Conservation (phyloP, 2,329 filamentous ascomycete species). For the Penicillium expansum region DNA sequence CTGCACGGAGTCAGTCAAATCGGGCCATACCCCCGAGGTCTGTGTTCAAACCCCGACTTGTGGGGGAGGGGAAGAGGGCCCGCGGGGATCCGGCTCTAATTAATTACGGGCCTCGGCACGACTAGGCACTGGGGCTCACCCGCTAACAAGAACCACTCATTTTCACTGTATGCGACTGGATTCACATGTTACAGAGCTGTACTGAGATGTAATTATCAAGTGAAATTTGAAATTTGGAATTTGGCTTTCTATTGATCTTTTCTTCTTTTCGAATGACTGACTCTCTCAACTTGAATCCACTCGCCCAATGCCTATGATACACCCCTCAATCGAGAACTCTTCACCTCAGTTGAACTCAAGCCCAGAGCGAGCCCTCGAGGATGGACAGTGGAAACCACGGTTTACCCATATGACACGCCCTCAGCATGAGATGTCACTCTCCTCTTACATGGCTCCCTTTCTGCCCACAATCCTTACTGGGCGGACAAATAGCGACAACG, state of each 20-base stretch:
- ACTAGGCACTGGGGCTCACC: not conserved
- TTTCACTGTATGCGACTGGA: not conserved
- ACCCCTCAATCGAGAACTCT: not conserved
- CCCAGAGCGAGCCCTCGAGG: not conserved
- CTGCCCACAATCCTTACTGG: not conserved
- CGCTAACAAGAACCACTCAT: not conserved
- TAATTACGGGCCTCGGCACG: not conserved
- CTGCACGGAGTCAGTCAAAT: not conserved
- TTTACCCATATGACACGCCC: not conserved
- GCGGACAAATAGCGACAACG: not conserved
- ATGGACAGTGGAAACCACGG: conserved; percentile 3
- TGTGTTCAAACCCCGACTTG: not conserved
- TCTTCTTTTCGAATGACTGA: not conserved
- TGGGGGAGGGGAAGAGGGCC: not conserved
- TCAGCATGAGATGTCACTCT: not conserved
- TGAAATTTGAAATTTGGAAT: not conserved
- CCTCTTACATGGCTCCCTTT: not conserved
- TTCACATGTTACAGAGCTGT: not conserved
- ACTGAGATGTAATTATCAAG: not conserved
- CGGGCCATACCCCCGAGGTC: not conserved
- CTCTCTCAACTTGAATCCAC: not conserved
- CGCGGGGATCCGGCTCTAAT: not conserved
- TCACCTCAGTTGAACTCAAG: not conserved
- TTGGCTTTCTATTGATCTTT: not conserved
- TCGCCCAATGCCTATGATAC: not conserved